These are phyloP conservation scores for Sugiyamaella lignohabitans DNA, from an alignment of 805 yeast species.

Conservation along the genomic window DNA sequence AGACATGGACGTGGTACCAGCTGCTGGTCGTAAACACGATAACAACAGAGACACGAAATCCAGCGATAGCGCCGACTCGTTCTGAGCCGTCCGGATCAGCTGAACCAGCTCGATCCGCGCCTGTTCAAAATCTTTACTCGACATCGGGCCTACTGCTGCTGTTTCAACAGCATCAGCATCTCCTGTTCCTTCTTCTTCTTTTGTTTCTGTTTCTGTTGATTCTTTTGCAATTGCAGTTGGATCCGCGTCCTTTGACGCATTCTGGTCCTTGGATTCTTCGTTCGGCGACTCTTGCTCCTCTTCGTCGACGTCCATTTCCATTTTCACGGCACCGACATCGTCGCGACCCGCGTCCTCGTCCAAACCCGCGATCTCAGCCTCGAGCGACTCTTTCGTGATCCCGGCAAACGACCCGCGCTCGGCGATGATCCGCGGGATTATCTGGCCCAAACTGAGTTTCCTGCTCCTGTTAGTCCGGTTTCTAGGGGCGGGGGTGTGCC, in stretches of 20 bases:
- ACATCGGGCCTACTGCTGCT: neutral
- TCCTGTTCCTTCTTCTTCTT: slow-evolving; percentile 3
- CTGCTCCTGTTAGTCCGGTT: neutral
- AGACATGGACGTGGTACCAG: slow-evolving; percentile 83
- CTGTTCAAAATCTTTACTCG: slow-evolving; percentile 19
- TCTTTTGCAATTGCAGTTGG: slow-evolving; percentile 32
- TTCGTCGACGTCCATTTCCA: slow-evolving; percentile 1
- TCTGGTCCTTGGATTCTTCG: slow-evolving; percentile 11
- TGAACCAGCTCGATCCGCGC: slow-evolving; percentile 23
- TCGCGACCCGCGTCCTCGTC: slow-evolving; percentile 1
- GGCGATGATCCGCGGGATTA: slow-evolving; percentile 51
- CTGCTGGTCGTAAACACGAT: slow-evolving; percentile 75
- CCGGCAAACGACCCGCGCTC: slow-evolving; percentile 56
- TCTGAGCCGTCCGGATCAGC: slow-evolving; percentile 52
- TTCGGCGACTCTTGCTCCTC: slow-evolving; percentile 13
- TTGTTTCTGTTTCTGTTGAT: slow-evolving; percentile 35
- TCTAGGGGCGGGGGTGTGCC: neutral
- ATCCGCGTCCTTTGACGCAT: slow-evolving; percentile 9
- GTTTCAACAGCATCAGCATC: neutral
- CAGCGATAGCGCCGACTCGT: slow-evolving; percentile 80
- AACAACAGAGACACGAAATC: slow-evolving; percentile 82
- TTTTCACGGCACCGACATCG: no score
- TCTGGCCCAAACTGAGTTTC: slow-evolving; percentile 23
- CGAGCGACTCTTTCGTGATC: slow-evolving; percentile 50
- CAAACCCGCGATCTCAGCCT: slow-evolving; percentile 37